A percentile compares a stretch with the other conserved stretches of the same genome.
These are phyloP conservation scores for Pleurotus tuoliensis DNA, from an alignment of 768 basidiomycete species.

Conservation along the genomic window DNA sequence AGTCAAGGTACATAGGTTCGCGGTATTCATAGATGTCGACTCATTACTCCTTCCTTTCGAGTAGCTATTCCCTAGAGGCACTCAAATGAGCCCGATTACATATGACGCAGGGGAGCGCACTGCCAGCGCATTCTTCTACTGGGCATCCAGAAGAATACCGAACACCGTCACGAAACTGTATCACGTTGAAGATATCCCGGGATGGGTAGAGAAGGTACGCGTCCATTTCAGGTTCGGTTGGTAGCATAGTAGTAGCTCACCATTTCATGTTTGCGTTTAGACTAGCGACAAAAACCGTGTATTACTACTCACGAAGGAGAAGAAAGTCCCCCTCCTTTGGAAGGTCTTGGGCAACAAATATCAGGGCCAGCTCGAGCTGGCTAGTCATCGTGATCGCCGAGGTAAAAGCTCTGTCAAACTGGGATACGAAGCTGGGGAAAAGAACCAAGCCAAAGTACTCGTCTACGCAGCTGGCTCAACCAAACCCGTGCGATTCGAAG, in stretches of 20 bases:
- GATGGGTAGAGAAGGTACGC: conserved; percentile 69
- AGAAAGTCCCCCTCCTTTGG: conserved; percentile 77
- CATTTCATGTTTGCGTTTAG: conserved; percentile 12
- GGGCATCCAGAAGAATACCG: conserved; percentile 71
- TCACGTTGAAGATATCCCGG: conserved; percentile 49
- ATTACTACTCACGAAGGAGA: conserved; percentile 71
- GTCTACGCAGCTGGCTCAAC: conserved; percentile 62
- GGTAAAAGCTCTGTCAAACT: conserved; percentile 54
- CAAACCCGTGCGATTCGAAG: conserved; percentile 61
- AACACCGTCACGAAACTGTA: conserved; percentile 62
- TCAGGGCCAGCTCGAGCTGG: conserved; percentile 57
- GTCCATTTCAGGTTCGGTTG: neutral
- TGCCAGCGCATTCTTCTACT: conserved; percentile 70
- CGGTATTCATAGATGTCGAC: too few species aligned
- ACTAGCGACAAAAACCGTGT: conserved; percentile 45
- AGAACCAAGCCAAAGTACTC: conserved; percentile 63
- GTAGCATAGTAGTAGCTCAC: neutral
- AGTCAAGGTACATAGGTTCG: conserved; percentile 54
- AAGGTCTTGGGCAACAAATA: conserved; percentile 75
- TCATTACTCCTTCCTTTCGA: conserved; percentile 5
- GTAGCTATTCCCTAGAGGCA: conserved; percentile 78
- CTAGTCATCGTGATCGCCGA: conserved; percentile 60
- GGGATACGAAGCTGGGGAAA: conserved; percentile 52
- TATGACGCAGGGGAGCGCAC: conserved; percentile 72
- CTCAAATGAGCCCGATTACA: conserved; percentile 50